phyloP scores from a whole-genome alignment of 371 early-diverging fungal species.

The Chytridium lagenaria region DNA sequence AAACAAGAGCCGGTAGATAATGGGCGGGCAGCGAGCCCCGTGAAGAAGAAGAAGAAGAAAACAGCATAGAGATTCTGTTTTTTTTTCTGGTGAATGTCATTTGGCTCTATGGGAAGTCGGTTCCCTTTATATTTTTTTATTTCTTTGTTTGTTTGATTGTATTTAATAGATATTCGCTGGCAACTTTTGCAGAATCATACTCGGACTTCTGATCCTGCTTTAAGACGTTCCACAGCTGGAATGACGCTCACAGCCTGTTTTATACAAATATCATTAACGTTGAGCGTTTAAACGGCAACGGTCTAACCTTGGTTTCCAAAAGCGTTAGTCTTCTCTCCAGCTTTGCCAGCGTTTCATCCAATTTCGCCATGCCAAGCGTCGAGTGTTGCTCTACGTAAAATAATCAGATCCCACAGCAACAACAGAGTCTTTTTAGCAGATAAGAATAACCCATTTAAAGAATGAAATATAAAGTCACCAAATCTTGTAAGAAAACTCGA shows the following conservation, averaged over 20 bases:
- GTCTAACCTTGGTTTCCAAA: constrained; percentile 10
- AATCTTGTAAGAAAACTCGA: not conserved
- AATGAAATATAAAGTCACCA: not conserved
- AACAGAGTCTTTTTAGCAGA: too few species aligned
- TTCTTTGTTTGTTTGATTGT: not conserved
- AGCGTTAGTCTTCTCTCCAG: not conserved
- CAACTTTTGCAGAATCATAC: not conserved
- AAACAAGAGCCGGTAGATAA: too few species aligned
- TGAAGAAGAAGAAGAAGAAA: not conserved
- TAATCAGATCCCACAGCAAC: not conserved
- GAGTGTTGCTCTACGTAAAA: not conserved
- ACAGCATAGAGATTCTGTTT: not conserved
- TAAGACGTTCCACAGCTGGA: not conserved
- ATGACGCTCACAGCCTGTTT: constrained; percentile 4
- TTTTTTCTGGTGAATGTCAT: not conserved
- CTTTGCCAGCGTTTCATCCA: constrained; percentile 16
- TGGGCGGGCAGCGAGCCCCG: not conserved
- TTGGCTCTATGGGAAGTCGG: not conserved
- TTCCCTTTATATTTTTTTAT: not conserved
- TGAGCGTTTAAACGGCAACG: not conserved
- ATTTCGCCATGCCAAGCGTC: not conserved
- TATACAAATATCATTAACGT: not conserved
- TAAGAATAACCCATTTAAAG: too few species aligned
- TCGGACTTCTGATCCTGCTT: constrained; percentile 1
- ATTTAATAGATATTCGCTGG: not conserved